Evolutionary conservation across 2,329 filamentous ascomycete genomes (phyloP), one percentile per base, ranked within the genome.

Genomic region (Myrmaecium sp.): DNA sequence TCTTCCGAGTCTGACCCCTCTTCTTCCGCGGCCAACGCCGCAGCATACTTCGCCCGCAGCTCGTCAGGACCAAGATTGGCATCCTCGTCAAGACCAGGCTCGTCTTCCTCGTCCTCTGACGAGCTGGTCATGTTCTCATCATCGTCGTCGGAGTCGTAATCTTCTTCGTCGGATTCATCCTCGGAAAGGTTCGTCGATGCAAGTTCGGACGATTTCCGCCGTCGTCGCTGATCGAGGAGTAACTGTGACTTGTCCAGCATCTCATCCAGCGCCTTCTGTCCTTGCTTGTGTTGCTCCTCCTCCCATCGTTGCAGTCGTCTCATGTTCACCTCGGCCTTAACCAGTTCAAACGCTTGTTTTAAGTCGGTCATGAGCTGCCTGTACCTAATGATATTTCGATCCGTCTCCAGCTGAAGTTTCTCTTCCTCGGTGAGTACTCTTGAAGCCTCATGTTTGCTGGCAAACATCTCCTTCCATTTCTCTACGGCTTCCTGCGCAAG

Each of bases 401-500:
- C 71, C 28, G 66, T 63, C 31, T 79, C 72, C 45, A 95, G 86
- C 9, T 68, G 69, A 39, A 84, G 74, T 11, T 94, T 64, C 46
- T 95, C 77, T 42, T 94, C 82, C 2, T 66, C n/a, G n/a, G n/a
- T n/a, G n/a, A n/a, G n/a, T n/a, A n/a, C n/a, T n/a, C n/a, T n/a
- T n/a, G n/a, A n/a, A n/a, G n/a, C n/a, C n/a, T n/a, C n/a, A n/a
- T n/a, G n/a, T n/a, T n/a, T 49, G 26, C 41, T 40, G 44, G 46
- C 50, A 41, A 82, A 76, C 29, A 71, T 69, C 28, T 69, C 60
- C 27, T 72, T 59, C 76, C 78, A 84, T 44, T 75, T 74, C 9
- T 81, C 76, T 28, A 74, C 62, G 39, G 79, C 81, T 23, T 79
- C 75, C 41, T 80, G 70, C 1, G 86, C 86, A 28, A 91, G 52